These are phyloP conservation scores for Parafenestella ontariensis DNA, from an alignment of 2,329 filamentous ascomycete genomes.

Conservation along the genomic window DNA sequence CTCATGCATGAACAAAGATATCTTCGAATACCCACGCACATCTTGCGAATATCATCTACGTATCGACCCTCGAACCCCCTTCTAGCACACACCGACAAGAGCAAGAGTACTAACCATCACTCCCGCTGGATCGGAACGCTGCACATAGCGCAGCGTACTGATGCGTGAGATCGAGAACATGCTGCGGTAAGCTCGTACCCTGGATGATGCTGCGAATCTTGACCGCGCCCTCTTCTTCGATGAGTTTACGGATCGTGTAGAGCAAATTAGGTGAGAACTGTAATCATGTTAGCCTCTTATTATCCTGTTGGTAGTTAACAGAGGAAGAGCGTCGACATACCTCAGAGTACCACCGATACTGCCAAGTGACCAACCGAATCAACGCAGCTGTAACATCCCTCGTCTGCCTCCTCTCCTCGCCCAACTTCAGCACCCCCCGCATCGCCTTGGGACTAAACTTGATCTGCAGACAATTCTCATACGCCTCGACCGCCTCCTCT, in stretches of 20 bases:
- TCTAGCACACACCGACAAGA: neutral
- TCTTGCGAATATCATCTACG: neutral
- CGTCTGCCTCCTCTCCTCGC: conserved; percentile 79
- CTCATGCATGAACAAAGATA: conserved; percentile 18
- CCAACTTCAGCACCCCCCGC: conserved; percentile 79
- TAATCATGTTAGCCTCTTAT: conserved; percentile 2
- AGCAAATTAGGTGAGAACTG: conserved; percentile 91
- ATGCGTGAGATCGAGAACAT: conserved; percentile 92
- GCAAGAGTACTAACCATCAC: conserved; percentile 68
- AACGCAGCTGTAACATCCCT: conserved; percentile 82
- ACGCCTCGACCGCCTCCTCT: conserved; percentile 92
- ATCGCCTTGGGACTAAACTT: conserved; percentile 95
- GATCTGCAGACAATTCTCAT: conserved; percentile 83
- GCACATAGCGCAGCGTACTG: conserved; percentile 95
- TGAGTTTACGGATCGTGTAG: conserved; percentile 85
- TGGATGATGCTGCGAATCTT: conserved; percentile 98
- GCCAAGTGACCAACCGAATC: conserved; percentile 93
- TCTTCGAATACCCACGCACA: neutral
- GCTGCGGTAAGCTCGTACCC: conserved; percentile 90
- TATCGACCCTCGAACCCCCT: neutral
- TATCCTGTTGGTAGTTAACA: too few species aligned
- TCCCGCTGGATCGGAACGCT: conserved; percentile 92
- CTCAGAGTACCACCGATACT: conserved; percentile 99
- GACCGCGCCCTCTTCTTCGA: conserved; percentile 96
- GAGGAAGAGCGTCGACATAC: conserved; percentile 47